Conservation (phyloP, 1,139 yeast species). For the Hemisphaericaspora lyxosophila region DNA sequence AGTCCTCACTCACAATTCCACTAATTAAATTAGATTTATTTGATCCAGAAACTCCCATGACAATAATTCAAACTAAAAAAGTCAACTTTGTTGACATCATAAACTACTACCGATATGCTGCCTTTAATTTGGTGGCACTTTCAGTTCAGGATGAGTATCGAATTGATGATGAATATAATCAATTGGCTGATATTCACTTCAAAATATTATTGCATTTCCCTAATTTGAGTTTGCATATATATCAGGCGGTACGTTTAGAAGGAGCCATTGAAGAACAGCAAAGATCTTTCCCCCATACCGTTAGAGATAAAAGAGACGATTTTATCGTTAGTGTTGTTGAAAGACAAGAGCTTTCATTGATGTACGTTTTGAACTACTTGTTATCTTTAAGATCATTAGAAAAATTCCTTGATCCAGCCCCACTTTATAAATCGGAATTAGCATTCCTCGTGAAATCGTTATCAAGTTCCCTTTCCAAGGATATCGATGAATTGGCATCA, state of each 20-base stretch:
- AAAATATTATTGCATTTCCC: constrained; percentile 27
- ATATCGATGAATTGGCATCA: constrained; percentile 27
- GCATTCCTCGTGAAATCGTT: constrained; percentile 22
- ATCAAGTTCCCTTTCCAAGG: constrained; percentile 24
- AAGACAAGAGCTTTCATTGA: constrained; percentile 36
- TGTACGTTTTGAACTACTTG: constrained; percentile 30
- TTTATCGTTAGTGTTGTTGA: constrained; percentile 16
- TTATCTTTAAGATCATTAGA: constrained; percentile 21
- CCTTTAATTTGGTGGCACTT: constrained; percentile 22
- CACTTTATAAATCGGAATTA: constrained; percentile 21
- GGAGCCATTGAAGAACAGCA: constrained; percentile 6
- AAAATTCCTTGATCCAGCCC: constrained; percentile 21
- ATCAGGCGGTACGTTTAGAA: constrained; percentile 1
- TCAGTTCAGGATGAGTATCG: constrained; percentile 4
- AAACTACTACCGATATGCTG: constrained; percentile 30
- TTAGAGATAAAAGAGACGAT: constrained; percentile 8
- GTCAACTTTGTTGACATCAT: constrained; percentile 23
- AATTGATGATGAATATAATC: constrained; percentile 12
- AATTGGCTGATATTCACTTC: constrained; percentile 28
- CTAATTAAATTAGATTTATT: constrained; percentile 16
- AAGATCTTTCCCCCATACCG: not conserved
- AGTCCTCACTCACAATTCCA: constrained; percentile 19
- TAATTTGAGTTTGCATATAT: constrained; percentile 17
- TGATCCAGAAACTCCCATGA: constrained; percentile 25
- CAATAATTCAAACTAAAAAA: constrained; percentile 14